Conservation (phyloP, 139 green algal genomes). For the Tetradesmus lagerheimii region DNA sequence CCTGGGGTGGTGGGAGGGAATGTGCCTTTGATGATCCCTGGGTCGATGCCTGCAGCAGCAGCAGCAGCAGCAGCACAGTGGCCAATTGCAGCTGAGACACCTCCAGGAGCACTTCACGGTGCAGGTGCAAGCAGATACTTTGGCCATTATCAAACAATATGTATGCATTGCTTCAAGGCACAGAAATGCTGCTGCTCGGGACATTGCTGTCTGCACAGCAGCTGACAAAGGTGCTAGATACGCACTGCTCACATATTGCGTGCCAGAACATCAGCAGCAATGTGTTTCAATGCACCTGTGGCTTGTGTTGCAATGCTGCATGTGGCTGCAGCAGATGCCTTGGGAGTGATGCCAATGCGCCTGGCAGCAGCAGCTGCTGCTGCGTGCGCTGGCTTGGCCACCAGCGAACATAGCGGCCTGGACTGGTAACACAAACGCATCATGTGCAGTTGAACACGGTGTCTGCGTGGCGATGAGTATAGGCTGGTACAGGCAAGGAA, state of each 20-base stretch:
- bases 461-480: too few species aligned
- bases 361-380: neutral
- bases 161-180: too few species aligned
- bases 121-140: too few species aligned
- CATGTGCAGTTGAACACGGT: neutral
- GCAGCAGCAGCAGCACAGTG: neutral
- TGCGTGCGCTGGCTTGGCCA: neutral
- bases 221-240: too few species aligned
- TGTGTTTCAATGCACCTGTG: neutral
- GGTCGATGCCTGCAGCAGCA: slow-evolving; percentile 16
- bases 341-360: neutral
- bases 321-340: neutral
- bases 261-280: too few species aligned
- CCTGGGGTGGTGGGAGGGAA: neutral
- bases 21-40: neutral
- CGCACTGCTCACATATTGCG: too few species aligned
- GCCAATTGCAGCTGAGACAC: neutral
- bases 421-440: neutral
- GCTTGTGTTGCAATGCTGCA: neutral
- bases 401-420: neutral
- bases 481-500: neutral
- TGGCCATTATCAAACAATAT: too few species aligned
- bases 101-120: too few species aligned
- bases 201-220: too few species aligned
- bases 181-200: too few species aligned